phyloP scores from a whole-genome alignment of 208 protist species.

The Crithidia acanthocephali region DNA sequence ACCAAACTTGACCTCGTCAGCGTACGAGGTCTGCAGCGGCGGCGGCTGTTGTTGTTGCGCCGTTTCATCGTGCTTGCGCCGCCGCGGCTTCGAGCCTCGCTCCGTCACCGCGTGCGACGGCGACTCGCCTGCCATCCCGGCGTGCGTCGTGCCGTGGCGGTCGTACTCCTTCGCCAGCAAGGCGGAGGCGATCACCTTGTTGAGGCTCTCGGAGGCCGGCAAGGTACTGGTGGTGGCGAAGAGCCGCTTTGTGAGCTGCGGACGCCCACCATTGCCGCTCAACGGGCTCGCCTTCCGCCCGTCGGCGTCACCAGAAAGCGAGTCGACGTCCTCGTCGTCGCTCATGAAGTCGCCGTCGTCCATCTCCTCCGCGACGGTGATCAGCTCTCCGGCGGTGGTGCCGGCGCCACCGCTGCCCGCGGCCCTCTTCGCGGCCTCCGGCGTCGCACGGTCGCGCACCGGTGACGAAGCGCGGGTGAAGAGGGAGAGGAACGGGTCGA shows the following conservation, averaged over 20 bases:
- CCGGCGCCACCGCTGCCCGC: not conserved
- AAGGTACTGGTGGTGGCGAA: not conserved
- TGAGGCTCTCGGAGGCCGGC: conserved; percentile 14
- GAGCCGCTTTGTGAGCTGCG: not conserved
- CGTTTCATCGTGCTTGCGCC: conserved; percentile 10
- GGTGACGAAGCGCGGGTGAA: conserved; percentile 17
- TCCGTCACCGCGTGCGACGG: not conserved
- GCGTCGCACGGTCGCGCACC: not conserved
- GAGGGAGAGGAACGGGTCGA: conserved; percentile 39
- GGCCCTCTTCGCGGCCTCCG: not conserved
- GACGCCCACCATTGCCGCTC: not conserved
- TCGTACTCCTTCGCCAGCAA: conserved; percentile 10
- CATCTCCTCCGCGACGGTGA: conserved; percentile 2
- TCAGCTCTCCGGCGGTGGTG: not conserved
- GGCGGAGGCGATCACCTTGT: conserved; percentile 3
- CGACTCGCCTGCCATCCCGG: no score
- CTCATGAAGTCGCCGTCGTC: not conserved
- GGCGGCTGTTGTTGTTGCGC: not conserved
- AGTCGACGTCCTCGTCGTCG: conserved; percentile 18
- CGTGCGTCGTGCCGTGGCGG: not conserved
- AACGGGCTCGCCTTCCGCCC: not conserved
- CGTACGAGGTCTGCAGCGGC: not conserved
- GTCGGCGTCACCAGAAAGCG: conserved; percentile 8
- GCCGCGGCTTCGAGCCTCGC: not conserved
- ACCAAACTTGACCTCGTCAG: not conserved